Conservation (phyloP, 2,329 filamentous ascomycete genomes). For the Trichoderma harzianum region DNA sequence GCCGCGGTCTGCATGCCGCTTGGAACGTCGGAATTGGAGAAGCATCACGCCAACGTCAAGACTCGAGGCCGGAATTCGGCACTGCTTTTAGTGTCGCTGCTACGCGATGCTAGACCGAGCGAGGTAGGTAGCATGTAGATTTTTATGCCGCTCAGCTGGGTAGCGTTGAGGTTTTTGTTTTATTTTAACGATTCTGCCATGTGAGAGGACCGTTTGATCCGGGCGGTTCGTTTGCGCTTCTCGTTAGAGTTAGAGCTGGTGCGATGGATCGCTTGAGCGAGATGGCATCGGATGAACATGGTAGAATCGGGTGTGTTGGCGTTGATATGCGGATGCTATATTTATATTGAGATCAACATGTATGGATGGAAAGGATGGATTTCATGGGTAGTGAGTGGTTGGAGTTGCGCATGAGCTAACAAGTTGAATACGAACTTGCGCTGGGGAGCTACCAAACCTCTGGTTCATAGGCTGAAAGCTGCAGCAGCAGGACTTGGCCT, state of each 20-base stretch:
- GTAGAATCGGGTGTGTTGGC: no score
- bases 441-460: no score
- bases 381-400: no score
- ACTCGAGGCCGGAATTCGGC: neutral
- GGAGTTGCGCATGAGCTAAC: no score
- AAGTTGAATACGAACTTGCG: no score
- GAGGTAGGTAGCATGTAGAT: neutral
- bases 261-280: neutral
- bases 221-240: neutral
- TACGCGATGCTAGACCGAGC: neutral
- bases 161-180: neutral
- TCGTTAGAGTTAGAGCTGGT: neutral
- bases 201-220: neutral
- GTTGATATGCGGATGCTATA: no score
- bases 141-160: neutral
- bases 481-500: neutral
- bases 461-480: no score
- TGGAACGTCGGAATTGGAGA: conserved; percentile 3
- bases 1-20: conserved; percentile 7
- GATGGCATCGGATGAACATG: no score
- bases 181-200: neutral
- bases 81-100: neutral
- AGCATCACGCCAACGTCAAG: conserved; percentile 14
- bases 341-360: no score
- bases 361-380: no score